A percentile compares a stretch with the other conserved stretches of the same genome.
Evolutionary conservation across 306 rosid genomes (phyloP).

Genomic region (Castanopsis chinensis): DNA sequence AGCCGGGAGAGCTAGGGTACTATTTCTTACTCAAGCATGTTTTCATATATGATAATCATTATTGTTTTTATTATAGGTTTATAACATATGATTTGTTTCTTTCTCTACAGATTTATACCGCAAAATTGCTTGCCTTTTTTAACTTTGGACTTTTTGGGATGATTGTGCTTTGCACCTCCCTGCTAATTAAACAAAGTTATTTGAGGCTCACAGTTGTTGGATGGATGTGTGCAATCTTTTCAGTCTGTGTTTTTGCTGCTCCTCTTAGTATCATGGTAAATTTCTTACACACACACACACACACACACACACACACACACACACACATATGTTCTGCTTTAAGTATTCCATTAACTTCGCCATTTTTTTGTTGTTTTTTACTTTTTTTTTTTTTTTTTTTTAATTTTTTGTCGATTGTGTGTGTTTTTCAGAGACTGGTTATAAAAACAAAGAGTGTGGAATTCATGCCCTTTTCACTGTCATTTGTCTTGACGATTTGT

Average conservation of each 20-base stretch:
- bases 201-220: constrained; percentile 24
- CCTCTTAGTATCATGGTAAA: constrained; percentile 48
- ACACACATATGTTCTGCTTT: no score
- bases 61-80: background rate
- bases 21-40: background rate
- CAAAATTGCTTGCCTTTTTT: constrained; percentile 25
- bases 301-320: no score
- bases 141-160: constrained; percentile 22
- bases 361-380: background rate
- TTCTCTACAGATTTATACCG: constrained; percentile 25
- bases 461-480: constrained; percentile 39
- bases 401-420: background rate
- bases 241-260: constrained; percentile 45
- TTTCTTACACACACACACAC: background rate
- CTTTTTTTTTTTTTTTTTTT: no score
- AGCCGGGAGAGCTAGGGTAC: constrained; percentile 24
- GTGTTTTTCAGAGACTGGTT: constrained; percentile 36
- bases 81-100: background rate
- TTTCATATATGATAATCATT: background rate
- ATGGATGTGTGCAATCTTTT: constrained; percentile 32
- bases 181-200: background rate
- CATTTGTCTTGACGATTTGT: constrained; percentile 35
- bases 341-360: background rate
- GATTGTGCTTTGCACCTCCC: constrained; percentile 8
- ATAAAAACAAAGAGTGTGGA: constrained; percentile 38